phyloP scores from a whole-genome alignment of 371 early-diverging fungal species.

The Quaeritorhiza haematococci region DNA sequence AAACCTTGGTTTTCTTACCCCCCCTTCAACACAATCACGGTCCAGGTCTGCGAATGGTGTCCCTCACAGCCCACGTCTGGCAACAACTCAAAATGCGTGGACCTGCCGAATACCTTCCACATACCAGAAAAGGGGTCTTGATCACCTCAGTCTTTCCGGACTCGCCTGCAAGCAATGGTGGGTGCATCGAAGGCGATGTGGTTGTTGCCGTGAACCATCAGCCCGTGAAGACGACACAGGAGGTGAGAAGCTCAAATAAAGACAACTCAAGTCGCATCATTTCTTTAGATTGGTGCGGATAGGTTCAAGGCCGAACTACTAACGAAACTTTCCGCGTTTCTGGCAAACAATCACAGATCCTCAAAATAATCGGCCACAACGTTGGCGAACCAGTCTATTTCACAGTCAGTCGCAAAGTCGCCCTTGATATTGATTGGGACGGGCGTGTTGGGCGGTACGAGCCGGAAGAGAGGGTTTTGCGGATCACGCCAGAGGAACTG shows the following conservation, averaged over 20 bases:
- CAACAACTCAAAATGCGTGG: constrained; percentile 24
- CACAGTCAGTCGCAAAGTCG: constrained; percentile 18
- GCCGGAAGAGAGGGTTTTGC: constrained; percentile 18
- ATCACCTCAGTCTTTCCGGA: constrained; percentile 16
- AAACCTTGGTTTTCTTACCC: neutral
- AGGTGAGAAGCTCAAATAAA: constrained; percentile 5
- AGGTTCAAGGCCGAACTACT: no score
- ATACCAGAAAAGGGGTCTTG: constrained; percentile 10
- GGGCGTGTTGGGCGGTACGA: constrained; percentile 13
- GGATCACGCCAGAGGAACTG: constrained; percentile 19
- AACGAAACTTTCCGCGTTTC: no score
- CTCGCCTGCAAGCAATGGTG: constrained; percentile 31
- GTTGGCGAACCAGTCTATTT: constrained; percentile 24
- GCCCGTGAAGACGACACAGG: constrained; percentile 23
- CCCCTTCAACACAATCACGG: neutral
- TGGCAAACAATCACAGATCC: no score
- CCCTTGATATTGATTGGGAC: neutral
- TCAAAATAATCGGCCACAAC: constrained; percentile 24
- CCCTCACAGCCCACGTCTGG: constrained; percentile 31
- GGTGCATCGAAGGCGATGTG: constrained; percentile 31
- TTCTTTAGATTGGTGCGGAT: neutral
- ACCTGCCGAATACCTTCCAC: constrained; percentile 16
- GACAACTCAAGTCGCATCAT: neutral
- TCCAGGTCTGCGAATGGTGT: constrained; percentile 32
- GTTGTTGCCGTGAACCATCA: constrained; percentile 24